phyloP scores from a whole-genome alignment of 2,329 filamentous ascomycete genomes.

The Graphiopsis chlorocephala region DNA sequence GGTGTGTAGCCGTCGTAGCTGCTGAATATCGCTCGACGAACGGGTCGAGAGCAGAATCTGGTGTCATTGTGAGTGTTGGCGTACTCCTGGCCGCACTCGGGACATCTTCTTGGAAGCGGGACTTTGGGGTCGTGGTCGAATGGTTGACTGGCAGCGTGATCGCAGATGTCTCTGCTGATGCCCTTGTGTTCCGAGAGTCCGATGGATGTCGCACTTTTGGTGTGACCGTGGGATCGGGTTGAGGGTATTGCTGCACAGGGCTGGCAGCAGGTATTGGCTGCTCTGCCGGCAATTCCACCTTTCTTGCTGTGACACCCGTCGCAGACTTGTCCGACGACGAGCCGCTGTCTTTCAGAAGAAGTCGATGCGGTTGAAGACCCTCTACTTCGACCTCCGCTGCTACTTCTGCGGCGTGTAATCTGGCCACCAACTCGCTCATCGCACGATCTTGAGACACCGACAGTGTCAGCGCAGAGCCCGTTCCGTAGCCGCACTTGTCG shows the following conservation, averaged over 20 bases:
- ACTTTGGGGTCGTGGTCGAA: not conserved
- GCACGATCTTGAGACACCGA: not conserved
- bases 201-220: not conserved
- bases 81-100: not conserved
- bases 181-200: not conserved
- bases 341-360: not conserved
- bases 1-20: not conserved
- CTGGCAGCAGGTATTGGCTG: not conserved
- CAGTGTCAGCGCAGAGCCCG: not conserved
- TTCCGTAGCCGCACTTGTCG: constrained; percentile 7
- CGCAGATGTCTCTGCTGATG: not conserved
- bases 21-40: not conserved
- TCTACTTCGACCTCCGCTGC: constrained; percentile 1
- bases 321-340: constrained; percentile 9
- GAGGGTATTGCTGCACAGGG: not conserved
- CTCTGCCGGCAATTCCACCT: not conserved
- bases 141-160: not conserved
- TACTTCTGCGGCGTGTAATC: not conserved
- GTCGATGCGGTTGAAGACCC: not conserved
- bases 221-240: not conserved
- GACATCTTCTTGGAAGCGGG: not conserved
- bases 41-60: not conserved
- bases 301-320: not conserved
- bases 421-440: not conserved
- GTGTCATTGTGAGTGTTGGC: not conserved